Evolutionary conservation across 306 rosid species (phyloP).

Genomic region (Sechiopsis laciniata): DNA sequence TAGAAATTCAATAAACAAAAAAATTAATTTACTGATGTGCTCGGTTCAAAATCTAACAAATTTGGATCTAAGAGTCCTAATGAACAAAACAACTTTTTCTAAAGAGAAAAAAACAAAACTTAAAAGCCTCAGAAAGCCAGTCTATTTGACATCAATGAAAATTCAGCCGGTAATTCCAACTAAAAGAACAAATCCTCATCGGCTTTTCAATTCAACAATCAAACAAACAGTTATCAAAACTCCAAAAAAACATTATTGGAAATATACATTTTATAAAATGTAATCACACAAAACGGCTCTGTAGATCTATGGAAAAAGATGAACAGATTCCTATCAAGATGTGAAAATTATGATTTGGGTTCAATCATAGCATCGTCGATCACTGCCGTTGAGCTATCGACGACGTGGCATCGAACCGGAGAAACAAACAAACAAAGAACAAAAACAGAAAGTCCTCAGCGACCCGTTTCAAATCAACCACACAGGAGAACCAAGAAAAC

Average conservation of each 20-base stretch:
- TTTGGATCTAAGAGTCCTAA: too few species aligned
- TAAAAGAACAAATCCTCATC: conserved; percentile 38
- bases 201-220: conserved; percentile 28
- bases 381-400: conserved; percentile 47
- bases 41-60: too few species aligned
- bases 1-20: too few species aligned
- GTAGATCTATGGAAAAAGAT: conserved; percentile 29
- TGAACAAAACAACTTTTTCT: too few species aligned
- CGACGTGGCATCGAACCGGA: conserved; percentile 66
- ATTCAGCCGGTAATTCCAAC: conserved; percentile 84
- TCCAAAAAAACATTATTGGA: too few species aligned
- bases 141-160: conserved; percentile 43
- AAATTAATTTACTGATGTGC: too few species aligned
- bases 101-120: too few species aligned
- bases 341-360: conserved; percentile 48
- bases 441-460: conserved; percentile 43
- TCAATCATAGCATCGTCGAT: conserved; percentile 75
- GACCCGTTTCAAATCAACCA: conserved; percentile 76
- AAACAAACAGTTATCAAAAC: background rate
- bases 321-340: conserved; percentile 72
- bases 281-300: conserved; percentile 66
- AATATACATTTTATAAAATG: too few species aligned
- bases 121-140: conserved; percentile 57
- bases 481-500: conserved; percentile 24
- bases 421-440: too few species aligned